Evolutionary conservation across 768 basidiomycete species (phyloP).

Genomic region (Pleurotus giganteus): DNA sequence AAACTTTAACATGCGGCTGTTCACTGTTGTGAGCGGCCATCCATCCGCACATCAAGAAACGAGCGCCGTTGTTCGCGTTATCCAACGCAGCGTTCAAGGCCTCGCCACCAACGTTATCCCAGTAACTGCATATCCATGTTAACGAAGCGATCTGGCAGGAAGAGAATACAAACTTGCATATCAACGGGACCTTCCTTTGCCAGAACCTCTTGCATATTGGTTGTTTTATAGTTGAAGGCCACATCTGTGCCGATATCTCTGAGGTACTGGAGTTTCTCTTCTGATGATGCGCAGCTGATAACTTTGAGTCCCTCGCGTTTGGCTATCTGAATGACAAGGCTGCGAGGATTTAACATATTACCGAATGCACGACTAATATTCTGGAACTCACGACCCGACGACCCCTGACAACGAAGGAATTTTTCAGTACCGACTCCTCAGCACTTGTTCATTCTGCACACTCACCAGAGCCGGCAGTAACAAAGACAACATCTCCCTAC

Average conservation of each 20-base stretch:
- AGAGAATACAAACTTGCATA: not conserved
- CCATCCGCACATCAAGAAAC: slow-evolving; percentile 34
- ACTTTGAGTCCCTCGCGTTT: slow-evolving; percentile 38
- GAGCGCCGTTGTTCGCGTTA: slow-evolving; percentile 28
- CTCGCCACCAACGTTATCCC: slow-evolving; percentile 41
- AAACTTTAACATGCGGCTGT: slow-evolving; percentile 13
- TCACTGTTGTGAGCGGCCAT: slow-evolving; percentile 17
- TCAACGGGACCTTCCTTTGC: slow-evolving; percentile 35
- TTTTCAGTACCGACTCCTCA: not conserved
- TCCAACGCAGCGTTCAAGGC: slow-evolving; percentile 39
- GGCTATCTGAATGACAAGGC: slow-evolving; percentile 29
- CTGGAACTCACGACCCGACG: slow-evolving; percentile 42
- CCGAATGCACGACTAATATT: not conserved
- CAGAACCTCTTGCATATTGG: slow-evolving; percentile 39
- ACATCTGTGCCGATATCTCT: slow-evolving; percentile 44
- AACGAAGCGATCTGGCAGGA: not conserved
- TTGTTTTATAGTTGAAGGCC: slow-evolving; percentile 55
- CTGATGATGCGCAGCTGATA: slow-evolving; percentile 49
- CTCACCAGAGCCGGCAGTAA: slow-evolving; percentile 40
- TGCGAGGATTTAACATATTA: slow-evolving; percentile 6
- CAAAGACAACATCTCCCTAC: slow-evolving; percentile 49
- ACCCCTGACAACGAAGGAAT: slow-evolving; percentile 23
- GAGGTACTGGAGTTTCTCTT: slow-evolving; percentile 48
- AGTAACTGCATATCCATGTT: slow-evolving; percentile 16
- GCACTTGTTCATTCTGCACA: too few species aligned